Conservation (phyloP, 768 basidiomycete genomes). For the Coprinopsis marcescibilis region DNA sequence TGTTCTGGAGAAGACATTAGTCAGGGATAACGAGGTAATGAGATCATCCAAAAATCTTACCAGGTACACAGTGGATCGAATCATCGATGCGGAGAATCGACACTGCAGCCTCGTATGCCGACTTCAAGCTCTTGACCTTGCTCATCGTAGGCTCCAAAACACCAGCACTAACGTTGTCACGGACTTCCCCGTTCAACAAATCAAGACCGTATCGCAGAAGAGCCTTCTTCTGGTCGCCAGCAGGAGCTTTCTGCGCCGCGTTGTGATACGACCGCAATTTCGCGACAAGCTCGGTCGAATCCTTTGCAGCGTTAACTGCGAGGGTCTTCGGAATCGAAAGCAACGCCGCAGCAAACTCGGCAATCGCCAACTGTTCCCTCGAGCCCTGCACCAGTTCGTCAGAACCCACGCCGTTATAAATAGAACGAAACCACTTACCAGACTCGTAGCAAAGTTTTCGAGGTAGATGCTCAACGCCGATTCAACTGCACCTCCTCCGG, state of each 20-base stretch:
- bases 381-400: constrained; percentile 62
- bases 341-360: constrained; percentile 93
- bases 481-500: constrained; percentile 96
- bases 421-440: constrained; percentile 51
- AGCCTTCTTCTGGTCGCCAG: constrained; percentile 85
- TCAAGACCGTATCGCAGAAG: constrained; percentile 93
- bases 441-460: constrained; percentile 97
- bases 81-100: constrained; percentile 93
- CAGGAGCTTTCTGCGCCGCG: constrained; percentile 88
- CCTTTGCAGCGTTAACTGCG: constrained; percentile 96
- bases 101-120: constrained; percentile 94
- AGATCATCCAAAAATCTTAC: constrained; percentile 37
- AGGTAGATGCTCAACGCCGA: constrained; percentile 95
- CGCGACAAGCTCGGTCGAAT: constrained; percentile 95
- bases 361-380: constrained; percentile 95
- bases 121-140: constrained; percentile 96
- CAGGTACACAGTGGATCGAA: constrained; percentile 86
- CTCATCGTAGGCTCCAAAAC: constrained; percentile 95
- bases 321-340: constrained; percentile 95
- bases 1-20: too few relatives aligned
- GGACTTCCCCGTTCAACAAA: constrained; percentile 87
- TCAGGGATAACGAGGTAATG: too few relatives aligned
- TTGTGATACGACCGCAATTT: constrained; percentile 97
- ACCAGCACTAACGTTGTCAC: constrained; percentile 91
- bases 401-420: constrained; percentile 7